A percentile compares a stretch with the other conserved stretches of the same genome.
Evolutionary conservation across 352 stramenopile genomes (phyloP).

Genomic region (Blastocystis sp.): DNA sequence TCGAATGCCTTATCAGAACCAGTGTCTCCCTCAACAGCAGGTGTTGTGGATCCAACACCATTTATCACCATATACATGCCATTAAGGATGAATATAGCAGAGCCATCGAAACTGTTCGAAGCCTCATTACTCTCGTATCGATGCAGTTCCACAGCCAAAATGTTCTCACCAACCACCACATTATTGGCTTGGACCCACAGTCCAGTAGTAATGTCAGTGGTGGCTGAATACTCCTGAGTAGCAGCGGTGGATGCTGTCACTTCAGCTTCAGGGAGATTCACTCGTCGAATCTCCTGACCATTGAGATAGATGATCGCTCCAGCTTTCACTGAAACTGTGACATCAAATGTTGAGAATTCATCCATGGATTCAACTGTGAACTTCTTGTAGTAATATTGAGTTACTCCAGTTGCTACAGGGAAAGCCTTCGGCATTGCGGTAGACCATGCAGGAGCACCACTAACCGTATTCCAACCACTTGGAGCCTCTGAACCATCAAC

Average conservation of each 20-base stretch:
- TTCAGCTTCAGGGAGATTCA: neutral
- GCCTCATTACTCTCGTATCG: neutral
- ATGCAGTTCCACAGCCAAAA: conserved; percentile 21
- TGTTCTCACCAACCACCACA: conserved; percentile 5
- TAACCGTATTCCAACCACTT: neutral
- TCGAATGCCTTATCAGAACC: conserved; percentile 38
- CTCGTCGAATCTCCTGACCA: neutral
- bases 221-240: neutral
- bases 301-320: conserved; percentile 55
- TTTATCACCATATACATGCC: conserved; percentile 53
- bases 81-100: neutral
- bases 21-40: neutral
- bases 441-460: conserved; percentile 10
- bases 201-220: neutral
- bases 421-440: neutral
- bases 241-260: neutral
- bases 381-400: conserved; percentile 42
- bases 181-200: neutral
- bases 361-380: neutral
- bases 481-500: neutral
- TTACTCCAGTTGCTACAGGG: conserved; percentile 4
- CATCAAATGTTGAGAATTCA: neutral
- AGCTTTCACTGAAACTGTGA: conserved; percentile 22
- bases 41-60: neutral
- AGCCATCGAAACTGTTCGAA: neutral